Conservation (phyloP, 768 basidiomycete genomes). For the Lactarius hatsudake region DNA sequence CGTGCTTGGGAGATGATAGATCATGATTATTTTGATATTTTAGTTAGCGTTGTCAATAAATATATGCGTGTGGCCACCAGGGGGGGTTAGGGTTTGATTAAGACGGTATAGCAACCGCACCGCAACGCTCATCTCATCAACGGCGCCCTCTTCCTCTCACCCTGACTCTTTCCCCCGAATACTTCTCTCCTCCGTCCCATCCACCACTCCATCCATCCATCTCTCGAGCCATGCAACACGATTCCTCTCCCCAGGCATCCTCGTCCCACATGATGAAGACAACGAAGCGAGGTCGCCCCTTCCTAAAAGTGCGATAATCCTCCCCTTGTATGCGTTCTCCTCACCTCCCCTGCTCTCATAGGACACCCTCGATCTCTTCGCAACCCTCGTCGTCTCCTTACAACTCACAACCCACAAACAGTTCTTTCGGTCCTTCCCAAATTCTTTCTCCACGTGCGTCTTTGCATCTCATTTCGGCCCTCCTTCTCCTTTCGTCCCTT, state of each 20-base stretch:
- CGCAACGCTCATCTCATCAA: conserved; percentile 1
- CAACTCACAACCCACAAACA: conserved; percentile 87
- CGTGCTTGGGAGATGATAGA: background rate
- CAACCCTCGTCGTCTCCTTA: conserved; percentile 92
- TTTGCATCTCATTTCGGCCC: conserved; percentile 2
- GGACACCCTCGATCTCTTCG: conserved; percentile 98
- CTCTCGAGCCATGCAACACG: conserved; percentile 38
- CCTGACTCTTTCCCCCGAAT: conserved; percentile 25
- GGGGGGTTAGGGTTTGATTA: conserved; percentile 4
- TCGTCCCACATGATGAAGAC: conserved; percentile 99
- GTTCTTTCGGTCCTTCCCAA: conserved; percentile 92
- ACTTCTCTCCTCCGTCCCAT: conserved; percentile 33
- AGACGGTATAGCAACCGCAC: background rate
- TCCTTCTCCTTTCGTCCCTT: conserved; percentile 22
- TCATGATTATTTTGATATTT: background rate
- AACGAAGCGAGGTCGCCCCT: conserved; percentile 91
- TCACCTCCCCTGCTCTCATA: conserved; percentile 35
- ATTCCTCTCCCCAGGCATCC: conserved; percentile 49
- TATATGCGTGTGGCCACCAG: background rate
- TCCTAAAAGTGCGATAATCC: conserved; percentile 67
- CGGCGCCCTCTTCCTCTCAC: conserved; percentile 15
- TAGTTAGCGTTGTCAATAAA: background rate
- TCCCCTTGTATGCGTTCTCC: conserved; percentile 6
- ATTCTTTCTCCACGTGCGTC: conserved; percentile 93
- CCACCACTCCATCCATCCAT: conserved; percentile 29